Evolutionary conservation across 805 yeast genomes (phyloP).

Genomic region (Hanseniaspora guilliermondii): DNA sequence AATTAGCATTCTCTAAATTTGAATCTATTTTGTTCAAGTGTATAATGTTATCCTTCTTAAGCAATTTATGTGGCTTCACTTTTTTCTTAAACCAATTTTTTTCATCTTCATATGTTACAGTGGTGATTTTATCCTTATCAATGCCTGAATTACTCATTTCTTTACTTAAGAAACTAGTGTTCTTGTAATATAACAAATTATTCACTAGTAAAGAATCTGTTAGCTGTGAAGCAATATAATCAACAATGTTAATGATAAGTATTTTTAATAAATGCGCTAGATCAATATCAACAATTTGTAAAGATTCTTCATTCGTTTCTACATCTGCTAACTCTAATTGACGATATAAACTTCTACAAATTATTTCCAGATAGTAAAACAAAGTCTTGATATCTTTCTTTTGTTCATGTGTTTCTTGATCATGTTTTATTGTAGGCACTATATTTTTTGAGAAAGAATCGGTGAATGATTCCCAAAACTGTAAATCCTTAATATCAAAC

Average conservation of each 20-base stretch:
- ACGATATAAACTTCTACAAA: not conserved
- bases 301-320: not conserved
- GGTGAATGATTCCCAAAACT: conserved; percentile 1
- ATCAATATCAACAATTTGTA: conserved; percentile 2
- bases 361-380: not conserved
- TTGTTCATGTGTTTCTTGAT: not conserved
- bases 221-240: conserved; percentile 51
- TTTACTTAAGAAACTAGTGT: conserved; percentile 64
- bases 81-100: conserved; percentile 13
- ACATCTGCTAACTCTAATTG: not conserved
- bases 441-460: not conserved
- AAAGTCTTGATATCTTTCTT: not conserved
- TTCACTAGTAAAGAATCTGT: conserved; percentile 42
- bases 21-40: conserved; percentile 19
- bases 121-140: conserved; percentile 34
- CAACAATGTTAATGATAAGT: conserved; percentile 50
- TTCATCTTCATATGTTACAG: conserved; percentile 17
- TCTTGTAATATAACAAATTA: conserved; percentile 61
- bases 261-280: conserved; percentile 40
- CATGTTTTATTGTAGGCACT: not conserved
- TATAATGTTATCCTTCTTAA: conserved; percentile 32
- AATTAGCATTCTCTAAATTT: not conserved
- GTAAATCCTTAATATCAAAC: not conserved
- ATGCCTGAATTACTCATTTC: conserved; percentile 56
- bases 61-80: conserved; percentile 37